Conservation (phyloP, 164 flowering plant genomes). For the Santalum album region DNA sequence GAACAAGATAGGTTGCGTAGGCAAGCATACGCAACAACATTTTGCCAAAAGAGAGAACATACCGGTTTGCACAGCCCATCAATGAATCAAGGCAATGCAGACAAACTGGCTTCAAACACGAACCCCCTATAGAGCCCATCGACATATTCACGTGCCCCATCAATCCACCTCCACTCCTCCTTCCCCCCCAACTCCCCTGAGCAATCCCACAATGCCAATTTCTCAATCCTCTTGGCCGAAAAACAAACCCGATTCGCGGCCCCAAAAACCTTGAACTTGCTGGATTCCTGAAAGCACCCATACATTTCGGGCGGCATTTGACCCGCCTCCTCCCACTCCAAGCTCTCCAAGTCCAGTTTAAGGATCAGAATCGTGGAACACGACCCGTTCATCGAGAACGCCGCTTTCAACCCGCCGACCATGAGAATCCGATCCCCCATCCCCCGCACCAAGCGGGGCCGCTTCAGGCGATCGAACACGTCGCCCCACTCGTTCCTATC, state of each 20-base stretch:
- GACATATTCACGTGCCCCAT: slow-evolving; percentile 52
- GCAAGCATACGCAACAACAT: no score
- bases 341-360: slow-evolving; percentile 61
- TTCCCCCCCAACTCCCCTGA: slow-evolving; percentile 17
- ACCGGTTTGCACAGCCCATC: no score
- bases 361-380: slow-evolving; percentile 76
- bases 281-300: slow-evolving; percentile 47
- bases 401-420: slow-evolving; percentile 82
- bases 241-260: slow-evolving; percentile 74
- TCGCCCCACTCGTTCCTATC: slow-evolving; percentile 88
- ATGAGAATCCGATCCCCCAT: slow-evolving; percentile 39
- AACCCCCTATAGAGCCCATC: slow-evolving; percentile 79
- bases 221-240: slow-evolving; percentile 63
- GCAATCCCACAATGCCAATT: slow-evolving; percentile 72
- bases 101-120: slow-evolving; percentile 56
- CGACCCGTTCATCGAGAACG: slow-evolving; percentile 52
- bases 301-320: slow-evolving; percentile 86
- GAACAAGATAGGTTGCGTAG: no score
- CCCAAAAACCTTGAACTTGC: slow-evolving; percentile 93
- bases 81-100: slow-evolving; percentile 39
- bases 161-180: slow-evolving; percentile 83
- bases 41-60: no score
- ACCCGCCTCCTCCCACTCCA: slow-evolving; percentile 94
- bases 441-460: slow-evolving; percentile 68
- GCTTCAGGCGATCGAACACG: slow-evolving; percentile 69